Percentiles rank a stretch among this genome's conserved stretches.
Conservation (phyloP, 2,329 filamentous ascomycete species). For the Colletotrichum sp. region DNA sequence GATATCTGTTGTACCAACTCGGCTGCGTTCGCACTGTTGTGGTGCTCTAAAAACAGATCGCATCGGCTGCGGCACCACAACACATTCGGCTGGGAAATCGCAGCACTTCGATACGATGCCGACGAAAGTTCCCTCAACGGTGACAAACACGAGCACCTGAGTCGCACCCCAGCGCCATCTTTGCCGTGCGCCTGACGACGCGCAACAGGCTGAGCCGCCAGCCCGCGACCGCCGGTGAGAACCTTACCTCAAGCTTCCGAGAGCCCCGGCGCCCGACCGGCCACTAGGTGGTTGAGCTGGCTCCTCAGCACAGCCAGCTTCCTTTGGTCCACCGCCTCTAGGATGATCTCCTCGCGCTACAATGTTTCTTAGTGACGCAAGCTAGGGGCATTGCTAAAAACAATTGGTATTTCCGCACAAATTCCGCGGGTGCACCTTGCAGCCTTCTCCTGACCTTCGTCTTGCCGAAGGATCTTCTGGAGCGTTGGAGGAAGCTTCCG, state of each 20-base stretch:
- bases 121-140: neutral
- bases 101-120: neutral
- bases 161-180: neutral
- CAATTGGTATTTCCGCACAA: neutral
- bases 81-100: neutral
- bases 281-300: neutral
- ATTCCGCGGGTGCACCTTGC: neutral
- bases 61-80: neutral
- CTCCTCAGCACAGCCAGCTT: neutral
- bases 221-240: neutral
- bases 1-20: neutral
- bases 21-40: neutral
- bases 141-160: neutral
- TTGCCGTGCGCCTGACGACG: neutral
- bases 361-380: neutral
- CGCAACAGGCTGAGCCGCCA: neutral
- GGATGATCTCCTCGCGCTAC: neutral
- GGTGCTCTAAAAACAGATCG: neutral
- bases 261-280: constrained; percentile 4
- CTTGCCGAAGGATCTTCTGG: neutral
- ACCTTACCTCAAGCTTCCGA: neutral
- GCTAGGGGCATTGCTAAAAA: neutral
- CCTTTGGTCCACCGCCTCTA: neutral
- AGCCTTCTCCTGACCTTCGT: neutral
- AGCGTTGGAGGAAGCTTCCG: constrained; percentile 7